Base-by-base conservation (phyloP, 1,284 basidiomycete species). In the Cutaneotrichosporon sp. region DNA sequence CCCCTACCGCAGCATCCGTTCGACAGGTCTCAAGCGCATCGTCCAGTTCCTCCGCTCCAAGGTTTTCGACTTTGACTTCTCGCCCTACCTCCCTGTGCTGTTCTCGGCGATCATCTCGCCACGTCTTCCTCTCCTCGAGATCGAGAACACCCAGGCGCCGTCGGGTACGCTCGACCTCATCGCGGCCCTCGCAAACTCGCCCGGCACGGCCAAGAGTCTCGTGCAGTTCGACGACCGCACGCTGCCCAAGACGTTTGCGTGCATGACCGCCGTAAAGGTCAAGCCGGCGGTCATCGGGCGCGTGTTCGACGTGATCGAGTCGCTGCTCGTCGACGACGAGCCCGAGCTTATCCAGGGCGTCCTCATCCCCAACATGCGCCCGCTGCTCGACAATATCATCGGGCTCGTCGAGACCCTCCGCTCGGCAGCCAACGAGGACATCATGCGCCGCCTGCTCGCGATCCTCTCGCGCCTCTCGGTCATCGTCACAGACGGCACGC, bases 81-180 rank as follows among this genome's bases (percentile, higher is more conserved):
- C 81, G 0, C 83, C 86, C 0, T 97, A 88, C 78, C 82, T 97
- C 67, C 77, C 81, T 1, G 80, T 83, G 11, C 84, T 89, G 13
- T 97, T 93, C 79, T 67, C 82, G 2, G 80, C 84, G 0, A 85
- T 93, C 77, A 89, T 99, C 70, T 87, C 89, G 0, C 94, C 95
- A 0, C 89, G 95, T 20, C 82, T 99, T 27, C 81, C 85, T 0
- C 80, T 82, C 5, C 83, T 99, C 24, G 87, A 90, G 60, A 82
- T 82, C 52, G 95, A 99, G 79, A 97, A 95, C 71, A 92, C 90
- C 0, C 95, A 99, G 78, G 86, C 91, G 0, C 93, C 95, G 0
- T 95, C 94, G 0, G 89, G 92, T 0, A 82, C 97, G 29, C 82
- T 99, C 45, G 92, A 97, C 36, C 83, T 99, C 1, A 90, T 98